Base-by-base conservation (phyloP, 805 yeast genomes). In the Schwanniomyces sp. region DNA sequence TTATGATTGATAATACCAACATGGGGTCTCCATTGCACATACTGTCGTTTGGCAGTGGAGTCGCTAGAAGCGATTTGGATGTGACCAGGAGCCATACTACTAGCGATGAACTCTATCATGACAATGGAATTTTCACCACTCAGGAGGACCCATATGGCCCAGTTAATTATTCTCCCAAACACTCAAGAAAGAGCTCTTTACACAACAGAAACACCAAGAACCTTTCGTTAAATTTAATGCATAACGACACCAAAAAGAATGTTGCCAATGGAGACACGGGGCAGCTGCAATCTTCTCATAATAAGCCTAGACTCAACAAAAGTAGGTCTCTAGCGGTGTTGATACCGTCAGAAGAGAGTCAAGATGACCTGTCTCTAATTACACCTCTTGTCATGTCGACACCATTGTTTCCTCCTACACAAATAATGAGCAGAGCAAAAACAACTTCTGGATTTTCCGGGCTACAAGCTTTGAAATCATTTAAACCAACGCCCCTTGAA, bases 111-210 rank as follows among this genome's bases (percentile, higher is more conserved):
- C 21, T 16, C 10, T 32, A 14, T 12, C 27, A 14, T 8, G 27
- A 37, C 7, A 37, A n/a, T 21, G 40, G 40, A 21, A 37, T 37
- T 11, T 37, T 24, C 11, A 7, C 44, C 18, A 30, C 24, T 9
- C 16, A 30, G n/a, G 38, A 40, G 14, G 40, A 37, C 5, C 21
- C 27, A 12, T 36, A 28, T 21, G 60, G 59, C 7, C 42, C 52
- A 12, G 58, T 70, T 54, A 70, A 69, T 58, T 70, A 67, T 51
- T 66, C 71, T 12, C 74, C 76, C 4, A 64, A 67, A 44, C 74
- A 69, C 45, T 55, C 67, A n/a, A 59, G 67, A 29, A 61, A 63
- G 45, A 57, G 62, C 40, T 54, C 63, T 32, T 57, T 64, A 29
- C 54, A 59, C 34, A 49, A 37, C 18, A 54, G 73, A 47, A 71